Conservation (phyloP, 306 rosid genomes). For the Cercis canadensis region DNA sequence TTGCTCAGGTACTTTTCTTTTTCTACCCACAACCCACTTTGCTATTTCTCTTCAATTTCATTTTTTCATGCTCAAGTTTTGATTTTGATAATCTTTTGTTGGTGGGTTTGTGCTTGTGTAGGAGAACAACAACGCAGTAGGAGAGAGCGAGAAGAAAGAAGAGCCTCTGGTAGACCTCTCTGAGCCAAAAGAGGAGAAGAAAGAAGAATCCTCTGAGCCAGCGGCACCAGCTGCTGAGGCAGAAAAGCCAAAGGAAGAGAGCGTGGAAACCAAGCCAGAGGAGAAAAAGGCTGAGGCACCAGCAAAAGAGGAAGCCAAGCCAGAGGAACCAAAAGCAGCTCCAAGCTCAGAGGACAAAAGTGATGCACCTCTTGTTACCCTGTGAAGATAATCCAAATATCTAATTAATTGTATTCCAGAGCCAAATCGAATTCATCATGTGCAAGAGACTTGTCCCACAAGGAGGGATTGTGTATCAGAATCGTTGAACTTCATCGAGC, state of each 20-base stretch:
- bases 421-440: not conserved
- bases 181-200: slow-evolving; percentile 41
- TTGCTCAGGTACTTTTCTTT: slow-evolving; percentile 37
- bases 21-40: not conserved
- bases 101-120: slow-evolving; percentile 15
- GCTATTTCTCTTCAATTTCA: not conserved
- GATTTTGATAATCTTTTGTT: not conserved
- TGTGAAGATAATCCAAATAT: slow-evolving; percentile 6
- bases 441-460: not conserved
- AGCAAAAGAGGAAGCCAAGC: slow-evolving; percentile 27
- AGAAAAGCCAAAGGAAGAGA: slow-evolving; percentile 32
- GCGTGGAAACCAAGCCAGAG: slow-evolving; percentile 30
- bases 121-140: slow-evolving; percentile 41
- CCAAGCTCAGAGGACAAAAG: slow-evolving; percentile 33
- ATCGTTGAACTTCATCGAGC: slow-evolving; percentile 9
- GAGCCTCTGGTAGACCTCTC: slow-evolving; percentile 49
- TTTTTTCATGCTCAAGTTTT: not conserved
- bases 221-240: not conserved
- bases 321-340: slow-evolving; percentile 22
- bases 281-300: slow-evolving; percentile 34
- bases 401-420: not conserved
- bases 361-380: slow-evolving; percentile 38
- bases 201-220: slow-evolving; percentile 15
- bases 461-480: not conserved
- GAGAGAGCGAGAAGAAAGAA: slow-evolving; percentile 43